Conservation (phyloP, 2,329 filamentous ascomycete species). For the Cryphonectria japonica region DNA sequence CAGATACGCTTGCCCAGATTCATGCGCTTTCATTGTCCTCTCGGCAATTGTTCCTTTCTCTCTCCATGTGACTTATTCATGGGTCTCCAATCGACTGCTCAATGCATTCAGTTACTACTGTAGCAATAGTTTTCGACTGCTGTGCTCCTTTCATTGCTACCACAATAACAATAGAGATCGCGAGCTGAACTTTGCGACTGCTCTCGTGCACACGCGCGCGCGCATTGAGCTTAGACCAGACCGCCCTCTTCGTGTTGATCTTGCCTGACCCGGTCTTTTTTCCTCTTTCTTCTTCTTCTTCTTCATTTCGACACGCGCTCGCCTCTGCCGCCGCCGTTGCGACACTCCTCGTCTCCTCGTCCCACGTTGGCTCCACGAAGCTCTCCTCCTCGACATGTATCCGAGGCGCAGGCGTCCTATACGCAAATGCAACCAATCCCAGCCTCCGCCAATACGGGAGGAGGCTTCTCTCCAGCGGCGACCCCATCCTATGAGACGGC, state of each 20-base stretch:
- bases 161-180: background rate
- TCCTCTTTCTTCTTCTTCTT: too few relatives aligned
- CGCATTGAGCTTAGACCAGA: constrained; percentile 3
- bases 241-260: background rate
- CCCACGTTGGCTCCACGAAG: constrained; percentile 21
- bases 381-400: constrained; percentile 30
- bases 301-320: background rate
- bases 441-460: constrained; percentile 29
- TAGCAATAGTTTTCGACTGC: constrained; percentile 9
- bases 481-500: constrained; percentile 28
- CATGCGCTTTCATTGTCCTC: constrained; percentile 19
- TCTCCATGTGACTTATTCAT: background rate
- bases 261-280: background rate
- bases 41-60: background rate
- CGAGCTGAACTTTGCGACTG: constrained; percentile 20
- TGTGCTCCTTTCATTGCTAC: constrained; percentile 15
- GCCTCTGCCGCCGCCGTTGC: constrained; percentile 12
- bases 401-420: constrained; percentile 29
- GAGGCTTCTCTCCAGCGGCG: constrained; percentile 27
- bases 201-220: constrained; percentile 7
- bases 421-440: constrained; percentile 30
- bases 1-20: constrained; percentile 7
- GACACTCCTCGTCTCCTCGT: background rate
- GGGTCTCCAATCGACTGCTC: constrained; percentile 16
- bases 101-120: constrained; percentile 26